Evolutionary conservation across 2,329 filamentous ascomycete genomes (phyloP).

Genomic region (Sclerotinia glacialis): DNA sequence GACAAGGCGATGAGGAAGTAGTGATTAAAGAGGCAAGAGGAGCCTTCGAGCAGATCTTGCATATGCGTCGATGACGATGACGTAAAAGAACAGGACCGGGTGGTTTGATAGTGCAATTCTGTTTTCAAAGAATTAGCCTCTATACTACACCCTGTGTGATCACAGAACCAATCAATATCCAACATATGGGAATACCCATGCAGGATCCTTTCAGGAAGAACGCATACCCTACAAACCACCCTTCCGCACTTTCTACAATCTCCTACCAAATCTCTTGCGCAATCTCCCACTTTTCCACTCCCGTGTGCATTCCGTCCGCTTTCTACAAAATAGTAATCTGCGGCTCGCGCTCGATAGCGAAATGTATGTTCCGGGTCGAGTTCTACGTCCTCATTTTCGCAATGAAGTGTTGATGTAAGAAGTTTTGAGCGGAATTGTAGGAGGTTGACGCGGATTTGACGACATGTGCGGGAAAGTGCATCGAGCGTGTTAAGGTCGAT

Average conservation of each 20-base stretch:
- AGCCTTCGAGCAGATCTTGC: slow-evolving; percentile 68
- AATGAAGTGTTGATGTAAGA: slow-evolving; percentile 72
- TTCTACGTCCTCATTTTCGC: slow-evolving; percentile 64
- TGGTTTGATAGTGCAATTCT: slow-evolving; percentile 90
- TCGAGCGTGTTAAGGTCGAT: slow-evolving; percentile 88
- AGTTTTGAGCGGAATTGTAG: slow-evolving; percentile 75
- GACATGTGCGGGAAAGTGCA: slow-evolving; percentile 77
- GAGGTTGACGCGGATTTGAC: slow-evolving; percentile 72
- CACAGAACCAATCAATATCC: slow-evolving; percentile 1
- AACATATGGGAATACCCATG: too few relatives aligned
- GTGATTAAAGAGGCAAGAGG: slow-evolving; percentile 57
- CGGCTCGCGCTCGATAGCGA: slow-evolving; percentile 56
- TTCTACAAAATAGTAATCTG: slow-evolving; percentile 60
- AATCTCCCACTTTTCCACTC: slow-evolving; percentile 70
- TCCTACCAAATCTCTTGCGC: slow-evolving; percentile 82
- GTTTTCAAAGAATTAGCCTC: slow-evolving; percentile 24
- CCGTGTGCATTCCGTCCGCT: slow-evolving; percentile 46
- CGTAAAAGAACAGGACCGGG: slow-evolving; percentile 65
- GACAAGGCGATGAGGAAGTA: slow-evolving; percentile 5
- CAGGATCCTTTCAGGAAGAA: neutral
- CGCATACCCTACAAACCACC: slow-evolving; percentile 76
- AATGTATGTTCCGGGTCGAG: slow-evolving; percentile 55
- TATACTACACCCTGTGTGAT: neutral
- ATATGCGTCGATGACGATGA: slow-evolving; percentile 78
- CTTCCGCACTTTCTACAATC: slow-evolving; percentile 75